Conservation (phyloP, 163 green algal genomes). For the Coccomyxa subellipsoidea region DNA sequence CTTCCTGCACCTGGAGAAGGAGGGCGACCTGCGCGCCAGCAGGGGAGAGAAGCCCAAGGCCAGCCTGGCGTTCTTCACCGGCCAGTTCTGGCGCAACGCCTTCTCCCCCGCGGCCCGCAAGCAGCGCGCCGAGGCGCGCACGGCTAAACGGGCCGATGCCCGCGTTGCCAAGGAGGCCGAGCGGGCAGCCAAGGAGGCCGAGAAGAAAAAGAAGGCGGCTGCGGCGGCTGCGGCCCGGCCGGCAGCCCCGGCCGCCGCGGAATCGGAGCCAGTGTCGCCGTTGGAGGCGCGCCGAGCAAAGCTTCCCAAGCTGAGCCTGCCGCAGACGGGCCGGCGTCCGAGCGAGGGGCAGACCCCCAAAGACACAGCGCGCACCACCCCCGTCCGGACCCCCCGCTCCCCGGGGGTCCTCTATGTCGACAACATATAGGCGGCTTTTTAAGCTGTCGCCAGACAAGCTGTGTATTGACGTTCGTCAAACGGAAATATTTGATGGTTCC, state of each 20-base stretch:
- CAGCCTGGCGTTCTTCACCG: not conserved
- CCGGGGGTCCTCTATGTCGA: slow-evolving; percentile 3
- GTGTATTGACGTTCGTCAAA: too few relatives aligned
- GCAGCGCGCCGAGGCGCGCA: not conserved
- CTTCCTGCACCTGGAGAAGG: slow-evolving; percentile 5
- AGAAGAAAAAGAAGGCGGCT: not conserved
- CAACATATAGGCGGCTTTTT: not conserved
- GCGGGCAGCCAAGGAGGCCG: not conserved
- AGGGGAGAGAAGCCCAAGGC: not conserved
- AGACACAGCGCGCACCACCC: not conserved
- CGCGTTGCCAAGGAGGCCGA: not conserved
- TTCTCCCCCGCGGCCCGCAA: not conserved
- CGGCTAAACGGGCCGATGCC: not conserved
- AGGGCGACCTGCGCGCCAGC: not conserved
- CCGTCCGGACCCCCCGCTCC: not conserved
- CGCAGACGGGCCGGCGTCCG: not conserved
- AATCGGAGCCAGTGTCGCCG: not conserved
- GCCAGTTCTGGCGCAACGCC: not conserved
- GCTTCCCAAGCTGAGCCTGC: not conserved
- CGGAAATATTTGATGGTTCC: too few relatives aligned
- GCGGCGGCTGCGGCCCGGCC: too few relatives aligned
- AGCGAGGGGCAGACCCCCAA: not conserved
- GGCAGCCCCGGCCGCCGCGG: too few relatives aligned
- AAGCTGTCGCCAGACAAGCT: too few relatives aligned
- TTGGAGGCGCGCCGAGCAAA: not conserved